Evolutionary conservation across 2,329 filamentous ascomycete species (phyloP).

Genomic region (Nemania abortiva): DNA sequence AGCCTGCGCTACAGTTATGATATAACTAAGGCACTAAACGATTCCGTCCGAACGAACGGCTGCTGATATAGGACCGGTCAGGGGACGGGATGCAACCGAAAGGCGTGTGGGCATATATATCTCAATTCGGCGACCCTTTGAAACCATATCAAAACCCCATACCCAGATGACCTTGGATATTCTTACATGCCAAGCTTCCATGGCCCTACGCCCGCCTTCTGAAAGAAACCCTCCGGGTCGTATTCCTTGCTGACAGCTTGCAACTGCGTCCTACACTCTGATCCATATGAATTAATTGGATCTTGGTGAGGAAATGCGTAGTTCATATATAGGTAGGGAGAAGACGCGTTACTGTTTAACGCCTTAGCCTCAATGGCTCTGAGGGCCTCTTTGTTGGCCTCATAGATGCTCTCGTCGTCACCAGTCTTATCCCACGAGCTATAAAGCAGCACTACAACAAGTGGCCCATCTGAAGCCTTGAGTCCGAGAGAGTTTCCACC

Average conservation of each 20-base stretch:
- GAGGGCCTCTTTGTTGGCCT: background rate
- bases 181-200: too few relatives aligned
- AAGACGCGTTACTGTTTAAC: background rate
- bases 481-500: background rate
- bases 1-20: too few relatives aligned
- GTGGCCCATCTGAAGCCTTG: background rate
- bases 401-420: background rate
- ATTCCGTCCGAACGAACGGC: too few relatives aligned
- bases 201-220: background rate
- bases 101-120: too few relatives aligned
- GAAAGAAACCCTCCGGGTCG: background rate
- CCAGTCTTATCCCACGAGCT: background rate
- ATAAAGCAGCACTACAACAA: background rate
- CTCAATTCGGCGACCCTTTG: too few relatives aligned
- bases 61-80: too few relatives aligned
- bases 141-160: too few relatives aligned
- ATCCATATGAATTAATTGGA: background rate
- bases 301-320: constrained; percentile 3
- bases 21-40: too few relatives aligned
- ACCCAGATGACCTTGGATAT: too few relatives aligned
- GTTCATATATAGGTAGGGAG: background rate
- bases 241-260: background rate
- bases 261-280: background rate
- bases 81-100: too few relatives aligned
- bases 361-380: background rate